Base-by-base conservation (phyloP, 2,329 filamentous ascomycete species). In the Claviceps sp. region DNA sequence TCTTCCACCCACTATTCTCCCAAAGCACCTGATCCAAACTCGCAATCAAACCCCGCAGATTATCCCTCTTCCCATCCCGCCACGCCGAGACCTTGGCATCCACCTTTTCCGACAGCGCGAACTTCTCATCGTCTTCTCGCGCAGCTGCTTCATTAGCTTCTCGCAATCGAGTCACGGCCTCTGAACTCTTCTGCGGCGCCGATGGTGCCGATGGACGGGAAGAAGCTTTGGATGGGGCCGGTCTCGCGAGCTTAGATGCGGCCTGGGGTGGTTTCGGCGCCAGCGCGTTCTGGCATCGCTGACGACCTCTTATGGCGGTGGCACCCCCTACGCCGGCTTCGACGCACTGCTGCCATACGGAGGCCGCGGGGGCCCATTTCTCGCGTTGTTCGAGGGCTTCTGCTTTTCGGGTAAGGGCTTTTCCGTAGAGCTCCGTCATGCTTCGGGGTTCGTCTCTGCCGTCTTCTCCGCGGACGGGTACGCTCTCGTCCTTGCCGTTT, bases 371-470 rank as follows among this genome's bases (percentile, higher is more conserved):
- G 2, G 72, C 70, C 91, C 91, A 98, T 64, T 85, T 88, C 70
- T 98, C 93, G 75, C 98, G 85, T 63, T 95, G 86, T 67, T 98
- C 93, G 7, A 97, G 75, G 1, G 89, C 93, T 69, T 98, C 93
- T 1, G 93, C 93, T 71, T 97, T 97, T 51, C 93, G 85, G 70
- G 87, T 91, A 34, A 97, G 72, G 0, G 91, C 91, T 67, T 97
- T 98, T 50, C 89, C 90, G 63, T 86, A 97, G 56, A 95, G 87
- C 18, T 95, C 90, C 56, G 81, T 85, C 87, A 98, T 95, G 47
- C 91, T 85, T 58, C 94, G 93, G 20, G 72, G 72, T 52, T 84
- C 76, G 37, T 82, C 77, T 42, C 70, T 70, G n/a, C 72, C 70
- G 52, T 77, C 77, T 5, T 72, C 71, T 22, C 74, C 76, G 24